A percentile compares a stretch with the other conserved stretches of the same genome.
These are phyloP conservation scores for Mortierella claussenii DNA, from an alignment of 192 early-diverging fungal genomes.

Conservation along the genomic window DNA sequence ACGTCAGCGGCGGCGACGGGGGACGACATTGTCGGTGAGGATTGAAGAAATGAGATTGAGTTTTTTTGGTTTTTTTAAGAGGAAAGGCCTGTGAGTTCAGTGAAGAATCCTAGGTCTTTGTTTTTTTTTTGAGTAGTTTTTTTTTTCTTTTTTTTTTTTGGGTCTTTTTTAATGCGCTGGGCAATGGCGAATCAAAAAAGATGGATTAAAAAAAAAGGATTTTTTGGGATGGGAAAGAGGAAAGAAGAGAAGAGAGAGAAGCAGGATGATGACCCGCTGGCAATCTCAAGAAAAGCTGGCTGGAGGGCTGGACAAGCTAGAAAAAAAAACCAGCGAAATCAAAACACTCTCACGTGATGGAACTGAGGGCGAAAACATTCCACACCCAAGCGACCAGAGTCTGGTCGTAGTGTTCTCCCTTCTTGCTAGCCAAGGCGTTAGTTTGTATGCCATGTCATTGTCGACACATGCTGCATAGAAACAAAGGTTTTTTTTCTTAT, in stretches of 20 bases:
- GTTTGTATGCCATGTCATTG: too few relatives aligned
- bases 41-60: neutral
- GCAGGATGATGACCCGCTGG: neutral
- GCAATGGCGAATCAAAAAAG: conserved; percentile 21
- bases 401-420: too few relatives aligned
- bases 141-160: conserved; percentile 23
- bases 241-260: neutral
- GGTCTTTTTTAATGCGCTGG: conserved; percentile 21
- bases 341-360: neutral
- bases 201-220: conserved; percentile 6
- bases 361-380: too few relatives aligned
- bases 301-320: neutral
- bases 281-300: neutral
- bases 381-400: too few relatives aligned
- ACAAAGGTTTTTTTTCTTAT: conserved; percentile 15
- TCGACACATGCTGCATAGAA: neutral
- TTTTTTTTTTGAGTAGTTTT: conserved; percentile 1
- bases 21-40: conserved; percentile 28
- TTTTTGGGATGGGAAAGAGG: conserved; percentile 7
- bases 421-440: too few relatives aligned
- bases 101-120: conserved; percentile 23
- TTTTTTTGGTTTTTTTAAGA: conserved; percentile 9
- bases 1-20: conserved; percentile 43
- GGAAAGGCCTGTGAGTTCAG: conserved; percentile 30
- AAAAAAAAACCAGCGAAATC: neutral